Percentiles rank a stretch among this genome's conserved stretches.
These are phyloP conservation scores for Carex kokanica DNA, from an alignment of 176 grass and related monocot species.

Conservation along the genomic window DNA sequence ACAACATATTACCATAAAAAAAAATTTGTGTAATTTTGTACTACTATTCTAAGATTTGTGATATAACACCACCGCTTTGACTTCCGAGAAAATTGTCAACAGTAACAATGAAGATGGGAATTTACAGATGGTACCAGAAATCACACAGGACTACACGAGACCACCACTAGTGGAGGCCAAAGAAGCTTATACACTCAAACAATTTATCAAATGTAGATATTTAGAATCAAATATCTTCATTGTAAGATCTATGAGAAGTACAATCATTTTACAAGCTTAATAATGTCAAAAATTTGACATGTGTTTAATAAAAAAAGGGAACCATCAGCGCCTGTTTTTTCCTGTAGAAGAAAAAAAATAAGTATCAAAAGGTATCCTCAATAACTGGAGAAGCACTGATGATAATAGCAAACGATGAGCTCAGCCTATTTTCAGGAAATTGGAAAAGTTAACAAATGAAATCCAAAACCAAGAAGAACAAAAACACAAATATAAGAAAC, in stretches of 20 bases:
- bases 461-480: not conserved
- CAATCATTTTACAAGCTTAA: conserved; percentile 23
- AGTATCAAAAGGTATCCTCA: conserved; percentile 17
- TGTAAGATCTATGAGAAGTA: conserved; percentile 12
- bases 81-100: not conserved
- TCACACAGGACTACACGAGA: not conserved
- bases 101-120: not conserved
- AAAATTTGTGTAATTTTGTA: too few relatives aligned
- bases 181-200: not conserved
- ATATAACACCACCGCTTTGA: too few relatives aligned
- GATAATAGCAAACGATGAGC: not conserved
- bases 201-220: conserved; percentile 21
- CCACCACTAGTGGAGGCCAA: not conserved
- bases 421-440: not conserved
- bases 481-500: not conserved
- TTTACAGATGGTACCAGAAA: conserved; percentile 4
- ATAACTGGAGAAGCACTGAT: not conserved
- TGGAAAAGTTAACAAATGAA: not conserved
- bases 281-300: conserved; percentile 10
- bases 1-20: not conserved
- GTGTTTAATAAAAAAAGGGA: not conserved
- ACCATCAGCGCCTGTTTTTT: conserved; percentile 41
- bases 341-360: conserved; percentile 34
- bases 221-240: conserved; percentile 17
- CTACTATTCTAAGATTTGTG: too few relatives aligned